A percentile compares a stretch with the other conserved stretches of the same genome.
Evolutionary conservation across 805 yeast genomes (phyloP).

Genomic region (Candida verbasci): DNA sequence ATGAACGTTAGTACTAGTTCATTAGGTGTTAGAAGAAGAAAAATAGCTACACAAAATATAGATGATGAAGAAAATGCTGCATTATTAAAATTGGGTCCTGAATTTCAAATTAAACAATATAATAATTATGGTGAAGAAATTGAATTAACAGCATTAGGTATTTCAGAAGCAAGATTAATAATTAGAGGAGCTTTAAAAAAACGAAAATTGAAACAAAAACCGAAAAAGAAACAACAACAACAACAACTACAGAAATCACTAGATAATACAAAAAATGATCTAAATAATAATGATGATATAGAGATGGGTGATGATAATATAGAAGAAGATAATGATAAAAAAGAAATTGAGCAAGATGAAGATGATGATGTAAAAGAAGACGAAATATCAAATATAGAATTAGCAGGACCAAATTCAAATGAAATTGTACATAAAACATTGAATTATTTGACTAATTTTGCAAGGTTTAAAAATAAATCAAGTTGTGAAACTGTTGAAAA

Average conservation of each 20-base stretch:
- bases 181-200: slow-evolving; percentile 87
- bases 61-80: slow-evolving; percentile 94
- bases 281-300: background rate
- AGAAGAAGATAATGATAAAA: slow-evolving; percentile 7
- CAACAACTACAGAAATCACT: too few species aligned
- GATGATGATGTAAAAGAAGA: slow-evolving; percentile 41
- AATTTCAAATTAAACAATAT: slow-evolving; percentile 75
- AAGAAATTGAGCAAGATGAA: slow-evolving; percentile 21
- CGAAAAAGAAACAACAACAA: slow-evolving; percentile 12
- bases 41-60: slow-evolving; percentile 47
- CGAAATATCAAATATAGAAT: slow-evolving; percentile 42
- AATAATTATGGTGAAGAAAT: slow-evolving; percentile 77
- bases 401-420: slow-evolving; percentile 70
- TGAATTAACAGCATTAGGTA: slow-evolving; percentile 76
- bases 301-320: slow-evolving; percentile 5
- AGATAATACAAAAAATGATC: slow-evolving; percentile 19
- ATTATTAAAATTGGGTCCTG: slow-evolving; percentile 83
- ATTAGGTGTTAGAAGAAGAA: slow-evolving; percentile 76
- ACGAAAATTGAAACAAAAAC: slow-evolving; percentile 25
- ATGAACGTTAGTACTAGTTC: slow-evolving; percentile 93
- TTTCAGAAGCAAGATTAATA: slow-evolving; percentile 84
- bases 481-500: slow-evolving; percentile 93
- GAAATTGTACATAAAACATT: slow-evolving; percentile 89
- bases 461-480: slow-evolving; percentile 87
- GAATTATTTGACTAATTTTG: slow-evolving; percentile 78